Evolutionary conservation across 768 basidiomycete genomes (phyloP), one percentile per base, ranked within the genome.

Genomic region (Hirschioporus abietinus): DNA sequence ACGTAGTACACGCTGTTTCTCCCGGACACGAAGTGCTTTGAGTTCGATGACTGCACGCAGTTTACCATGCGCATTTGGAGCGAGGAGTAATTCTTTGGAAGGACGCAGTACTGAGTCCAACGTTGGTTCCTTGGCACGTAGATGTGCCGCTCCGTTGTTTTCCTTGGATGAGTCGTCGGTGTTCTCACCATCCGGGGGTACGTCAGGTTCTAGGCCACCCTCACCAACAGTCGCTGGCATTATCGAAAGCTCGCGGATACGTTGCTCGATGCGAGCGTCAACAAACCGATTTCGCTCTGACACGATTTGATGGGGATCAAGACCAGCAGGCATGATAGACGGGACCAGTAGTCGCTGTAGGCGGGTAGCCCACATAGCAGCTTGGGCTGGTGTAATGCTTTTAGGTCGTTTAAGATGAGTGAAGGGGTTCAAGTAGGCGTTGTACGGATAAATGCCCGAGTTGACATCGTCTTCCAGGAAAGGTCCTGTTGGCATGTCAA

Each of bases 251-350:
- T 99, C 97, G 20, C 85, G 84, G 64, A 96, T 89, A 36, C 97
- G 88, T 77, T 97, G 93, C 57, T 88, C 84, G 63, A 98, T 87
- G 24, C 96, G 88, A 4, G 92, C 90, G 72, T 97, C 93, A 66
- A 99, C 87, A 76, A 88, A 96, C 10, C 93, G 86, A 70, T 96
- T 93, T 7, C 96, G 88, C 77, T 99, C 97, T 69, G 93, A 90
- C 72, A 95, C 83, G 68, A 98, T 84, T 70, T 93, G 87, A 71
- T 96, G 90, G 3, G 96, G 92, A 75, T 99, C 97, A 34, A 99
- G 86, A 18, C 96, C 96, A 10, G 84, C 79, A 0, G 97, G 96
- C 87, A 93, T 92, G 68, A 98, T 79, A 7, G 91, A 91, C 0
- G 97, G 97, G 23, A 99, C 83, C 58, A 98, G 79, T 25, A 94